These are phyloP conservation scores for Verticillium nonalfalfae DNA, from an alignment of 2,329 filamentous ascomycete species.

Conservation along the genomic window DNA sequence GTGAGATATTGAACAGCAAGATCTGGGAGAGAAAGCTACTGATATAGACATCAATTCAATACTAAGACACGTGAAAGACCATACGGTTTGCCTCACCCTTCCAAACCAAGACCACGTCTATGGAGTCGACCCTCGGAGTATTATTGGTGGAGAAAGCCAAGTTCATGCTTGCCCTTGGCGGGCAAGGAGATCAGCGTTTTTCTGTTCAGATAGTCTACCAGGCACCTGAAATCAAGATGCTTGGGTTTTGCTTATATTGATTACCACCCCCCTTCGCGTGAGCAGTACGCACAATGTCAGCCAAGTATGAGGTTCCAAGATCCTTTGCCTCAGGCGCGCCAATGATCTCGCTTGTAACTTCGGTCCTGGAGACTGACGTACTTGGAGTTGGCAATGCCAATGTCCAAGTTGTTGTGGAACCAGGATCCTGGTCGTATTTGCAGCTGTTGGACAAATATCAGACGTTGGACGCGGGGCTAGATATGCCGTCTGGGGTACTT, in stretches of 20 bases:
- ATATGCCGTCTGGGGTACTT: neutral
- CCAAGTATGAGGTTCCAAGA: neutral
- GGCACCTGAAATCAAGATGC: neutral
- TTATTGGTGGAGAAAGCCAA: neutral
- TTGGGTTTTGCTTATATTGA: neutral
- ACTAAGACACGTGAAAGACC: no score
- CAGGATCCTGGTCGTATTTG: no score
- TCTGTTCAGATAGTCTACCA: neutral
- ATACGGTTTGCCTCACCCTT: no score
- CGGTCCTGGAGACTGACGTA: neutral
- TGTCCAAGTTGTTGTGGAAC: neutral
- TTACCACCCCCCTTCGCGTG: neutral
- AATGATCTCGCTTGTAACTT: neutral
- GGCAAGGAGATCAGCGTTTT: neutral
- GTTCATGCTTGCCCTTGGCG: neutral
- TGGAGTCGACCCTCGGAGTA: neutral
- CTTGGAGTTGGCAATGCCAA: neutral
- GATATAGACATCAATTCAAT: no score
- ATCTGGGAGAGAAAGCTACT: no score
- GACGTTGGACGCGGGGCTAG: neutral
- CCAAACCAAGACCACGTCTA: neutral
- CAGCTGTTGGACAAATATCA: no score
- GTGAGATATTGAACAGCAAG: no score
- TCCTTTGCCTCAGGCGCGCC: neutral
- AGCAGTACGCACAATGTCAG: neutral